Base-by-base conservation (phyloP, 1,139 yeast species). In the Suhomyces wounanorum region DNA sequence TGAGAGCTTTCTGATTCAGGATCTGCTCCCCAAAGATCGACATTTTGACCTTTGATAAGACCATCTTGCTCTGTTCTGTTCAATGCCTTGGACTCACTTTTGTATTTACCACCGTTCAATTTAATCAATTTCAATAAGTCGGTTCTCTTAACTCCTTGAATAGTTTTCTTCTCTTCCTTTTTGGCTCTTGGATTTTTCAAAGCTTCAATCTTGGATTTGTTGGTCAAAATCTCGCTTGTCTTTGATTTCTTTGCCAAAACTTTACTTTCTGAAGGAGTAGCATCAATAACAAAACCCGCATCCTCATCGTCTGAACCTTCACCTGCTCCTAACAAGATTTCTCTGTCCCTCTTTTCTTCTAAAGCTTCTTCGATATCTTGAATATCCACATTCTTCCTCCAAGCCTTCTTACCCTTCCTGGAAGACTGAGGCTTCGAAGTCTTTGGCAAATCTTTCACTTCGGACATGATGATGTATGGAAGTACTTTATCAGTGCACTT, bases 311-410 rank as follows among this genome's bases (percentile, higher is more conserved):
- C 56, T 45, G 72, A 66, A 35, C 65, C 48, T 28, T 66, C 37
- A 10, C 43, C 28, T 48, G 77, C 77, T 61, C 96, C 97, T 54
- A 84, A 79, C 36, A 81, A 77, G 50, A 87, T 78, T 60, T 87
- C 82, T 53, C 83, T 81, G 49, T 88, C 95, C 51, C 90, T 77
- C 48, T 79, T 77, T 44, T 81, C 83, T 57, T 87, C 95, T 45
- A 94, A 73, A 8, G 85, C 87, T 41, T 73, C 69, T 64, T 88
- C 91, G 47, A 94, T 73, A 54, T 90, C 97, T 23, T 83, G 84
- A 26, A 94, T 74, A 64, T 94, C 96, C 53, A 94, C 89, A 67
- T 94, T 89, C 70, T 94, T 94, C 69, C 97, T 85, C 99, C 99
- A 94, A 7, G 98, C 88, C 66, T 81, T 85, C 77, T 89, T 92